Base-by-base conservation (phyloP, 2,329 filamentous ascomycete species). In the Colletotrichum viniferum region DNA sequence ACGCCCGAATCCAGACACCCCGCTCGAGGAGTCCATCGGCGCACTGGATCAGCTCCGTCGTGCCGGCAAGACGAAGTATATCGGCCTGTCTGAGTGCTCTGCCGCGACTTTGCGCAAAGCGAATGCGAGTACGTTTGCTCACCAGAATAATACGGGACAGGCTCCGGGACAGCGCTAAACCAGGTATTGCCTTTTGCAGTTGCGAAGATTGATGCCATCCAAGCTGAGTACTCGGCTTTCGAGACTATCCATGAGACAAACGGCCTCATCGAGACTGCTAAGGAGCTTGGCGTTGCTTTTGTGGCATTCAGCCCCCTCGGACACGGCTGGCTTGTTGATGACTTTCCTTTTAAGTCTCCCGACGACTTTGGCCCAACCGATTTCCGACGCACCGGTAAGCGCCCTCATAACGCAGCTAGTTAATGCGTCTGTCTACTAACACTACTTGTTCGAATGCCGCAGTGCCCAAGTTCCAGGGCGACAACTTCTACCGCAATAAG, bases 31-130 rank as follows among this genome's bases (percentile, higher is more conserved):
- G 58, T 88, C 87, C 0, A 88, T 89, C 43, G 74, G 83, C 0
- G 86, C 87, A 1, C 83, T 89, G 0, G 86, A 89, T 73, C 84
- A 85, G 69, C 82, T 89, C 69, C 85, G 86, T 56, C 84, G 83
- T 71, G 83, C 83, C 0, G 86, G 87, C 5, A 88, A 87, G 79
- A 87, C 86, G n/a, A 88, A 87, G 78, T 87, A 87, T 67, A 88
- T 88, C 64, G 87, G 86, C 14, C 81, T 88, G 1, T 88, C 86
- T 0, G 87, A 88, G 71, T 87, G 86, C 75, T 88, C 86, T 4
- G 86, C 86, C 0, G 79, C 79, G 2, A 88, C 87, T 0, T 77
- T 88, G 6, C 84, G 86, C 21, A 86, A 85, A 70, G 87, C 86
- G 1, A 85, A 86, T 69, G 84, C 85, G 2, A 86, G 86, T 87